Base-by-base conservation (phyloP, 148 eudicot species). In the Talinum fruticosum region DNA sequence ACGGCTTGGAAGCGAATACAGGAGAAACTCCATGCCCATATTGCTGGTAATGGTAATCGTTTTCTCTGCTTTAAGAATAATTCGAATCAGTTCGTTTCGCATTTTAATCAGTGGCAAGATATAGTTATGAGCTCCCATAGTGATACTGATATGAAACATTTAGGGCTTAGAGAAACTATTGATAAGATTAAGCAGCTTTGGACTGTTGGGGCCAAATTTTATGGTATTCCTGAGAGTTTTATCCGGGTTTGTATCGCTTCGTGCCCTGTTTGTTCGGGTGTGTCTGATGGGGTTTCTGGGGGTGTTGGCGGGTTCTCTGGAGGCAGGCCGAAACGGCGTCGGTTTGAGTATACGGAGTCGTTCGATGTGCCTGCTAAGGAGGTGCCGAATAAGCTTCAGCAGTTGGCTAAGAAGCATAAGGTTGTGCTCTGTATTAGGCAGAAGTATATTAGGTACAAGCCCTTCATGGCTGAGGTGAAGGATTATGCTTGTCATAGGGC, bases 1-100 rank as follows among this genome's bases (percentile, higher is more conserved):
- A 96, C 99, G 2, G 99, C 94, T 2, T 96, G 99, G 99, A 96
- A 96, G 45, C 85, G 99, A 1, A 96, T 96, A 14, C 99, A 96
- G 70, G 99, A 96, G 44, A 95, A 95, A 84, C 90, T 95, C n/a
- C 83, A 82, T 12, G 83, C 82, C 1, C 88, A 84, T 29, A 69
- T 75, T 38, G 83, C 80, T 74, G 64, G 75, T 29, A 66, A 82
- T 67, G 95, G 97, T 81, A 86, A 84, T 66, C 76, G 79, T 16
- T 90, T 78, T 69, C 80, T 96, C 6, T 93, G 94, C 38, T 96
- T 96, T 81, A 96, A 96, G 88, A 90, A 86, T 36, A 96, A 88
- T 87, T 80, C 81, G 12, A 87, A 69, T 71, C 97, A 93, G 62
- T 96, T 84, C 64, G 97, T 96, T 37, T 91, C 99, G 0, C 89